phyloP scores from a whole-genome alignment of 2,329 filamentous ascomycete genomes.

The Neurospora crassa region DNA sequence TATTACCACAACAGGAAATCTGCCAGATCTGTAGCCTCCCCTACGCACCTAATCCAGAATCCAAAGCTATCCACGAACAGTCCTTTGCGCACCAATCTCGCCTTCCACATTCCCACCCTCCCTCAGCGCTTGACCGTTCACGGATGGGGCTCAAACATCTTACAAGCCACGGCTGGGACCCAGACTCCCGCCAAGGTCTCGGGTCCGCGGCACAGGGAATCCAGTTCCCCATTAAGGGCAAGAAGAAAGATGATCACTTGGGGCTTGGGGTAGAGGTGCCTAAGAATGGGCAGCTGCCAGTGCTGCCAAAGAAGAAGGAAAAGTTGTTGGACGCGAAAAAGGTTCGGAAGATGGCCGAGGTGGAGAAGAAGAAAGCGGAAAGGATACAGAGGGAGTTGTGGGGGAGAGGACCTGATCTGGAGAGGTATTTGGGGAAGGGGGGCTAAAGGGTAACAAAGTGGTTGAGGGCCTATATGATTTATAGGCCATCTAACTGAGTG shows the following conservation, averaged over 20 bases:
- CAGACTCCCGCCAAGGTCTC: slow-evolving; percentile 61
- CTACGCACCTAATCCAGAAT: slow-evolving; percentile 19
- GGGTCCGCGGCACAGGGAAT: slow-evolving; percentile 64
- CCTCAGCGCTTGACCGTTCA: slow-evolving; percentile 59
- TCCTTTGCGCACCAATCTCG: slow-evolving; percentile 64
- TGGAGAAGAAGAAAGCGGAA: slow-evolving; percentile 53
- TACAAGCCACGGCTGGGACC: slow-evolving; percentile 62
- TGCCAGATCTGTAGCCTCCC: slow-evolving; percentile 56
- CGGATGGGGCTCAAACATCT: slow-evolving; percentile 62
- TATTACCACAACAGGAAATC: slow-evolving; percentile 14
- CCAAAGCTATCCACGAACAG: slow-evolving; percentile 38
- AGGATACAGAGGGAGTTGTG: slow-evolving; percentile 64
- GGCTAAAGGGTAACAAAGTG: background rate
- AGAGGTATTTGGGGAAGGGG: slow-evolving; percentile 55
- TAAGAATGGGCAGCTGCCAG: slow-evolving; percentile 28
- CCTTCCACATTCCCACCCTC: slow-evolving; percentile 59
- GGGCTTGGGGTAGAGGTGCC: slow-evolving; percentile 55
- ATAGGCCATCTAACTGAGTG: too few relatives aligned
- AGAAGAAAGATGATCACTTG: slow-evolving; percentile 62
- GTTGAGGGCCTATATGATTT: too few relatives aligned
- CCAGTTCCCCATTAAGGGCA: slow-evolving; percentile 63
- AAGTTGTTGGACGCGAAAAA: slow-evolving; percentile 60
- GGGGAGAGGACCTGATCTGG: slow-evolving; percentile 57
- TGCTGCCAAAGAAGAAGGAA: slow-evolving; percentile 32
- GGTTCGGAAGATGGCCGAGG: slow-evolving; percentile 49